Evolutionary conservation across 192 early-diverging fungal genomes (phyloP).

Genomic region (Coemansia sp.): DNA sequence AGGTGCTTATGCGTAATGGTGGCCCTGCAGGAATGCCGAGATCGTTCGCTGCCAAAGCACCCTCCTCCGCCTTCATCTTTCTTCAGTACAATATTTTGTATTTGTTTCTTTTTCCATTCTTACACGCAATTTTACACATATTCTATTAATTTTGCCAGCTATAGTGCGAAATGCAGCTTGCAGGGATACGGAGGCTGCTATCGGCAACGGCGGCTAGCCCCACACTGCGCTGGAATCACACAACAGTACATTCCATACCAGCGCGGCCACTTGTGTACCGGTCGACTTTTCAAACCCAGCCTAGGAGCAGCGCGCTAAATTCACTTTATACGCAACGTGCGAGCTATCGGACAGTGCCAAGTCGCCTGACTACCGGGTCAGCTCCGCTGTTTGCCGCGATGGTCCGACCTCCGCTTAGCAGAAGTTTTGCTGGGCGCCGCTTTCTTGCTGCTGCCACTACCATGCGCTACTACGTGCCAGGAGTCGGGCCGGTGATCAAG

Average conservation of each 20-base stretch:
- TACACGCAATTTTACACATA: background rate
- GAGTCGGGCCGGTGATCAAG: constrained; percentile 25
- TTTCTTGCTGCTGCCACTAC: constrained; percentile 37
- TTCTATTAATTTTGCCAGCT: background rate
- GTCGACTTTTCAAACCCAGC: constrained; percentile 4
- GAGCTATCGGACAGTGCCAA: constrained; percentile 12
- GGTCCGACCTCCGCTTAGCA: constrained; percentile 17
- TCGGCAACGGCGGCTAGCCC: background rate
- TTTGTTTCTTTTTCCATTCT: constrained; percentile 1
- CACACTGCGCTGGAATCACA: background rate
- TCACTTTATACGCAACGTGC: constrained; percentile 6
- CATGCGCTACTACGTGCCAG: constrained; percentile 52
- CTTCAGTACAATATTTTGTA: background rate
- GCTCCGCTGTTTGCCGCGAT: constrained; percentile 9
- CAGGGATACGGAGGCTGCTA: constrained; percentile 15
- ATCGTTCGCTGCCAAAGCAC: background rate
- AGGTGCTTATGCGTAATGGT: constrained; percentile 11
- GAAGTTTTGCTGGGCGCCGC: constrained; percentile 25
- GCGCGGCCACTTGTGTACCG: constrained; percentile 3
- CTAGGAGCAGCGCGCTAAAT: background rate
- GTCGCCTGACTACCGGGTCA: background rate
- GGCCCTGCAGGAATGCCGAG: background rate
- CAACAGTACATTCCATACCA: constrained; percentile 1
- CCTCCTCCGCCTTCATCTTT: background rate
- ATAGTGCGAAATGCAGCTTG: constrained; percentile 22